Evolutionary conservation across 441 rosid species (phyloP), one percentile per base, ranked within the genome.

Genomic region (Erysimum cheiri): DNA sequence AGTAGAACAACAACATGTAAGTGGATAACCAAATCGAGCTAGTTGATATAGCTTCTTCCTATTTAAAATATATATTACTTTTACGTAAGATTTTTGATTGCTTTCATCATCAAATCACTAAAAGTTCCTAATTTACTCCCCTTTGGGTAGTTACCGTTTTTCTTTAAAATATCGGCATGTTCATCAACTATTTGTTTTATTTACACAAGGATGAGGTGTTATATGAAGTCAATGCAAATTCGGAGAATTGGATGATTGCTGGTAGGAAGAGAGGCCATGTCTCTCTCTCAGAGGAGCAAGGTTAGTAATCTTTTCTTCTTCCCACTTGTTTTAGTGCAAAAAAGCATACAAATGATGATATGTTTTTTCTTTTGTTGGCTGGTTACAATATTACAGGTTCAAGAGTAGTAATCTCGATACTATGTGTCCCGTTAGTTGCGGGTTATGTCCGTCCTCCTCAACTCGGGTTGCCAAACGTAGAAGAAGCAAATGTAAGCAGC

Each of bases 171-270:
- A 41, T 19, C 0, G 55, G 60, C 12, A 8, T 72, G 36, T 40
- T 60, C 64, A 53, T 43, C 8, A 53, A 53, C 33, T 28, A 11
- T n/a, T 37, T 44, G 33, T 47, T 69, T 46, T 56, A n/a, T 55
- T 48, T 40, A 46, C 60, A 32, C 64, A 85, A 95, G 93, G 96
- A 84, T 67, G 97, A 90, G 82, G 83, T 96, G 71, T 61, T 93
- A n/a, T 96, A 87, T 64, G 97, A 92, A 84, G 95, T 95, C 24
- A 71, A 76, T 78, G 97, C 92, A 53, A 87, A 87, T 73, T 74
- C 87, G 7, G 84, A 84, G 67, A 91, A 81, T 72, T 96, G 99
- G 99, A 96, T 96, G 99, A 87, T 92, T 62, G 97, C 99, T 48
- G 99, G 99, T 66, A 86, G 97, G 79, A 96, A 92, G 80, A 86